phyloP scores from a whole-genome alignment of 495 filamentous ascomycete species.

The Pseudoneurospora amorphoporcata region DNA sequence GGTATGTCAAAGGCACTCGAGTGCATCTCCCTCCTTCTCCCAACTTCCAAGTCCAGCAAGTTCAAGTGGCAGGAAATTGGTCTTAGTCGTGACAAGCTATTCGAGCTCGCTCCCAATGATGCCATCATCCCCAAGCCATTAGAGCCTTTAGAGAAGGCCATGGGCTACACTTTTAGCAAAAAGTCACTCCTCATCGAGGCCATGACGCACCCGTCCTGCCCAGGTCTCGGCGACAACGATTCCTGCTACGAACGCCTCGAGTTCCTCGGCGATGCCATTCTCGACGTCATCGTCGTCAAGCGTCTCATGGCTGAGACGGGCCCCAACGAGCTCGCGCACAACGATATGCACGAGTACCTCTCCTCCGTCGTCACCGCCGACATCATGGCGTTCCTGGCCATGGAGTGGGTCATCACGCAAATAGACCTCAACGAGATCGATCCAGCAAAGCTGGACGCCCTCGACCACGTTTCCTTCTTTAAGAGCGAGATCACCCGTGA shows the following conservation, averaged over 20 bases:
- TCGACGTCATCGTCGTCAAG: constrained; percentile 65
- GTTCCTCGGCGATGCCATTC: constrained; percentile 79
- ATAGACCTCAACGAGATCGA: constrained; percentile 17
- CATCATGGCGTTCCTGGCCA: constrained; percentile 76
- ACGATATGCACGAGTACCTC: constrained; percentile 63
- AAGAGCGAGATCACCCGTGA: background rate
- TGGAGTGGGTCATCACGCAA: constrained; percentile 39
- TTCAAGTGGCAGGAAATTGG: constrained; percentile 42
- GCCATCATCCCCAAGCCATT: constrained; percentile 18
- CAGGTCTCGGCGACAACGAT: constrained; percentile 23
- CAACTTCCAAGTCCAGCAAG: constrained; percentile 25
- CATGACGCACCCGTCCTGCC: constrained; percentile 71
- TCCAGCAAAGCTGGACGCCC: background rate
- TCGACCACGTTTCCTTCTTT: constrained; percentile 11
- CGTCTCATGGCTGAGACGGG: constrained; percentile 22
- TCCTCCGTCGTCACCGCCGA: constrained; percentile 74
- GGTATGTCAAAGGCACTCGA: constrained; percentile 51
- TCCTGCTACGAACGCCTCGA: constrained; percentile 79
- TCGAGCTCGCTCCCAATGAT: constrained; percentile 17
- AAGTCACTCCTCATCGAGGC: constrained; percentile 69
- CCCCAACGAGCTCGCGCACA: constrained; percentile 41
- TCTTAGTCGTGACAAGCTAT: constrained; percentile 21
- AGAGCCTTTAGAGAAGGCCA: constrained; percentile 42
- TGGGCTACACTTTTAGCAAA: constrained; percentile 64
- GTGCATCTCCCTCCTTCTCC: constrained; percentile 57